Percentiles rank a stretch among this genome's conserved stretches.
Evolutionary conservation across 768 basidiomycete genomes (phyloP).

Genomic region (Macrolepiota dolichaula): DNA sequence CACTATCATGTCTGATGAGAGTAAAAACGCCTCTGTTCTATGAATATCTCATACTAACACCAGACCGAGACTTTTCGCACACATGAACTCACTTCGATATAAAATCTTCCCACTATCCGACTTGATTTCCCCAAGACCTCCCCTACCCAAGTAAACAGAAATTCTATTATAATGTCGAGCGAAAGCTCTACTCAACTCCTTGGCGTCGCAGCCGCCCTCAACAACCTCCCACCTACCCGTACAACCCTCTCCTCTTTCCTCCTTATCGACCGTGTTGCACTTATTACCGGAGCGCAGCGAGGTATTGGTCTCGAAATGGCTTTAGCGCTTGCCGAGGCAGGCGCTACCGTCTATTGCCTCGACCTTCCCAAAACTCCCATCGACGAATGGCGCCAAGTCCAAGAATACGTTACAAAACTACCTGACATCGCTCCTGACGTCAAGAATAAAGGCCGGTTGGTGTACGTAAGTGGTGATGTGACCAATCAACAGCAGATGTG

Average conservation of each 20-base stretch:
- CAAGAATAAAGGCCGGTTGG: slow-evolving; percentile 25
- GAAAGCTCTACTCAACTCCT: not conserved
- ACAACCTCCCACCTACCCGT: slow-evolving; percentile 10
- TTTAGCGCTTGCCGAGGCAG: slow-evolving; percentile 23
- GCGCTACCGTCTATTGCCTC: slow-evolving; percentile 49
- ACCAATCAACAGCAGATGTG: slow-evolving; percentile 47
- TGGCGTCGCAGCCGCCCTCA: slow-evolving; percentile 12
- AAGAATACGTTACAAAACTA: slow-evolving; percentile 27
- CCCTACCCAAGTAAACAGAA: not conserved
- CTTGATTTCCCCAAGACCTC: not conserved
- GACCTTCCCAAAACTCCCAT: slow-evolving; percentile 51
- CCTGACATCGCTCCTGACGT: slow-evolving; percentile 6
- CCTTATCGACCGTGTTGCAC: slow-evolving; percentile 19
- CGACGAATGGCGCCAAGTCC: slow-evolving; percentile 45
- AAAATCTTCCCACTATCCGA: not conserved
- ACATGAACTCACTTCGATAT: not conserved
- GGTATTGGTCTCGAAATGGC: slow-evolving; percentile 28
- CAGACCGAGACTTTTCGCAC: not conserved
- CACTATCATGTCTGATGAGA: not conserved
- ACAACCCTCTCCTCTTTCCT: slow-evolving; percentile 17
- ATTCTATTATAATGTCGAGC: not conserved
- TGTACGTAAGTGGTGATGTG: slow-evolving; percentile 56
- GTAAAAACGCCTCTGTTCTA: not conserved
- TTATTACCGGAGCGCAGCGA: slow-evolving; percentile 24
- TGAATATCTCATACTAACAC: not conserved